Conservation (phyloP, 352 stramenopile genomes). For the Globisporangium camurandrum region DNA sequence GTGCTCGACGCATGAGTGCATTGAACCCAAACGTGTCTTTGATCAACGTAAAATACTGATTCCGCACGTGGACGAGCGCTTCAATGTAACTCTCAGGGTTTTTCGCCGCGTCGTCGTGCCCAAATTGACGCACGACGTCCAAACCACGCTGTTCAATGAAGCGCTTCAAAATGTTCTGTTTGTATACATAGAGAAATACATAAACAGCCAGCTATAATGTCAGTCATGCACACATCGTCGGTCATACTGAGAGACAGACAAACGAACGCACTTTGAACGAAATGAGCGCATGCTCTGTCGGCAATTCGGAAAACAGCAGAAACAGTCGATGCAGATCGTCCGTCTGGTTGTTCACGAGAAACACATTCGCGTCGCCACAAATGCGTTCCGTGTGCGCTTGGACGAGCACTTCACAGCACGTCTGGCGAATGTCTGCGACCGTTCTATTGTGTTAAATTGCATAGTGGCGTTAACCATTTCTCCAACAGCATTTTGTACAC, state of each 20-base stretch:
- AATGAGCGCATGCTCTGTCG: conserved; percentile 71
- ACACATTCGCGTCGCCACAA: conserved; percentile 68
- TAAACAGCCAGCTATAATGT: neutral
- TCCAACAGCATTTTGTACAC: too few species aligned
- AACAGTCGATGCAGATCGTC: conserved; percentile 74
- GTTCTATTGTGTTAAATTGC: too few species aligned
- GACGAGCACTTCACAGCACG: conserved; percentile 70
- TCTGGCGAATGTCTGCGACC: conserved; percentile 68
- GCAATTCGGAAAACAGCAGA: conserved; percentile 74
- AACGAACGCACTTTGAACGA: conserved; percentile 56
- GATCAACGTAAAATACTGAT: conserved; percentile 79
- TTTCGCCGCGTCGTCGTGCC: conserved; percentile 71
- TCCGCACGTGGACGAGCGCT: conserved; percentile 72
- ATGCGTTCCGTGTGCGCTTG: conserved; percentile 77
- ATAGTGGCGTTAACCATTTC: too few species aligned
- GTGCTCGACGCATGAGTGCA: conserved; percentile 69
- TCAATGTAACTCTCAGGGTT: conserved; percentile 83
- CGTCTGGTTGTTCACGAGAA: conserved; percentile 73
- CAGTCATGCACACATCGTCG: neutral
- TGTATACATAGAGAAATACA: neutral
- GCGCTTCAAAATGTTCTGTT: conserved; percentile 80
- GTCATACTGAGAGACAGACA: too few species aligned
- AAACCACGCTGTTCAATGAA: conserved; percentile 77
- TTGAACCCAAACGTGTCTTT: conserved; percentile 81
- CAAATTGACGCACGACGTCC: conserved; percentile 72